Conservation (phyloP, 768 basidiomycete species). For the Trametes coccinea region DNA sequence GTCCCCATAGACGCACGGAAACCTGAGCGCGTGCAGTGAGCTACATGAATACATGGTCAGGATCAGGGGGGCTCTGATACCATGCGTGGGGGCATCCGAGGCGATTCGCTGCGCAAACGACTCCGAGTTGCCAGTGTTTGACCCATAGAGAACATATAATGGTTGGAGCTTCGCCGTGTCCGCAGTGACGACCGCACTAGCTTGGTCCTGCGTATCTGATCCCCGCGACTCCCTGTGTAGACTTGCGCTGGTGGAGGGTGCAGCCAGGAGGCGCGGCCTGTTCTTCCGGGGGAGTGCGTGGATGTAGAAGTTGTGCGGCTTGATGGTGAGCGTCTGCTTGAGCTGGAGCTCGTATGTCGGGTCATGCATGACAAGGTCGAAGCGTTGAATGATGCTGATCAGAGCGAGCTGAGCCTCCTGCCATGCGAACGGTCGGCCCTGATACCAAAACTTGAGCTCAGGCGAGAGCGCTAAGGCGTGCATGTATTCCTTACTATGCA, state of each 20-base stretch:
- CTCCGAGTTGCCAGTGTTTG: conserved; percentile 50
- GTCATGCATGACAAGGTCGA: conserved; percentile 46
- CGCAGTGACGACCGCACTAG: neutral
- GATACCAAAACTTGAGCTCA: neutral
- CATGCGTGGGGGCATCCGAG: conserved; percentile 38
- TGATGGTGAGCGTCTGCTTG: conserved; percentile 49
- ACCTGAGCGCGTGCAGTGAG: conserved; percentile 26
- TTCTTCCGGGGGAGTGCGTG: conserved; percentile 32
- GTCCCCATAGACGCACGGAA: conserved; percentile 41
- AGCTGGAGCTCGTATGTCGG: conserved; percentile 45
- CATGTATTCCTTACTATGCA: conserved; percentile 25
- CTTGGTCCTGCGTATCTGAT: neutral
- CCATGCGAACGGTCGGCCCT: conserved; percentile 48
- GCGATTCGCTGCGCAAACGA: conserved; percentile 47
- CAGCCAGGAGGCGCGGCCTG: neutral
- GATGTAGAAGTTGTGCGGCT: conserved; percentile 44
- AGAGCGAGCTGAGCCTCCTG: conserved; percentile 48
- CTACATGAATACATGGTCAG: too few relatives aligned
- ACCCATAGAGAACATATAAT: conserved; percentile 44
- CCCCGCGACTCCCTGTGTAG: neutral
- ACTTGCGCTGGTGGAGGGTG: conserved; percentile 2
- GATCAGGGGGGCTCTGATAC: conserved; percentile 22
- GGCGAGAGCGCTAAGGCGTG: too few relatives aligned
- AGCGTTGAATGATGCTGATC: conserved; percentile 44
- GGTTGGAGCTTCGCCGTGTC: conserved; percentile 24